These are phyloP conservation scores for Talaromyces liani DNA, from an alignment of 495 filamentous ascomycete genomes.

Conservation along the genomic window DNA sequence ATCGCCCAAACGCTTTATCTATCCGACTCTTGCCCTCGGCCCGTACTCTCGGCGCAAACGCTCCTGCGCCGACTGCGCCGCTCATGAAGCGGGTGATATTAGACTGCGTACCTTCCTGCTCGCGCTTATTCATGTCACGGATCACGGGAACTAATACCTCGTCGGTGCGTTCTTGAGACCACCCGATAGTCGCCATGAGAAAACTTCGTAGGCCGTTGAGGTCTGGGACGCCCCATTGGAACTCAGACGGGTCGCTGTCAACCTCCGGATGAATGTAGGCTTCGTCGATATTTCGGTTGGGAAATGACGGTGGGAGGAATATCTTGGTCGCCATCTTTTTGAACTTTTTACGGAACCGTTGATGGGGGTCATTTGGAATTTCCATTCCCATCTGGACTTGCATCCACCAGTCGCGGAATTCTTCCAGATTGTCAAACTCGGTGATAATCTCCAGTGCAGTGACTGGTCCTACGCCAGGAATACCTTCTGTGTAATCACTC, in stretches of 20 bases:
- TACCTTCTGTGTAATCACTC: constrained; percentile 88
- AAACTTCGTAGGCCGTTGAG: constrained; percentile 78
- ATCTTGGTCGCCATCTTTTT: constrained; percentile 71
- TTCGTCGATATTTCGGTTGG: constrained; percentile 61
- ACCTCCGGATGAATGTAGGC: constrained; percentile 85
- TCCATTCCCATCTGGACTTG: constrained; percentile 56
- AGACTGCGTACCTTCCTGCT: constrained; percentile 82
- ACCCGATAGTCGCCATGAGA: constrained; percentile 89
- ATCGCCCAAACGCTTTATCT: constrained; percentile 68
- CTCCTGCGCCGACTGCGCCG: constrained; percentile 54
- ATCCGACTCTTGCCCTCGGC: constrained; percentile 63
- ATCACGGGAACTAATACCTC: constrained; percentile 94
- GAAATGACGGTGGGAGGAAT: constrained; percentile 74
- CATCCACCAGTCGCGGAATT: constrained; percentile 84
- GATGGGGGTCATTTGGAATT: constrained; percentile 29
- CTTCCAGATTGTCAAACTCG: constrained; percentile 64
- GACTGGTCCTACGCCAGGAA: constrained; percentile 85
- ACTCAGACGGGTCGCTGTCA: constrained; percentile 65
- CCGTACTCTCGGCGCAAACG: constrained; percentile 70
- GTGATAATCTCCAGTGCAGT: constrained; percentile 86
- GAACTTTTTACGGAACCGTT: constrained; percentile 76
- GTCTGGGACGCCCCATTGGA: constrained; percentile 94
- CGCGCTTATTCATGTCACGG: constrained; percentile 81
- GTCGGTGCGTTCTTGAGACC: constrained; percentile 83
- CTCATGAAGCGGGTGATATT: constrained; percentile 92